Conservation (phyloP, 2,329 filamentous ascomycete genomes). For the Cephalotrichum gorgonifer region DNA sequence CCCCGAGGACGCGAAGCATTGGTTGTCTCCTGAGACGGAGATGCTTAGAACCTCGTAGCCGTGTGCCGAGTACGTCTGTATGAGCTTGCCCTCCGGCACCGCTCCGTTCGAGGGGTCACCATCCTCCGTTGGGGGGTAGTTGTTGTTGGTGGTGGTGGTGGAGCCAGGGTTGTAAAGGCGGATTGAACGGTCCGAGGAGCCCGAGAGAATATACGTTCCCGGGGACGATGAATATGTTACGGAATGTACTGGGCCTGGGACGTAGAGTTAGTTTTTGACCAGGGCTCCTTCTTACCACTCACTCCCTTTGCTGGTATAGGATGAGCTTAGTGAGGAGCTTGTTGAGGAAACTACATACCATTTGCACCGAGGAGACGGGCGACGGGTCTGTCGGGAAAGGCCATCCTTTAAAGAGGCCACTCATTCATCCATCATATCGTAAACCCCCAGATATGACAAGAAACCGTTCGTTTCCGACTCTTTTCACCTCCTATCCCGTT, state of each 20-base stretch:
- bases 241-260: slow-evolving; percentile 58
- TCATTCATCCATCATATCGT: neutral
- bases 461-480: neutral
- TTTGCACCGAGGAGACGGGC: slow-evolving; percentile 49
- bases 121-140: no score
- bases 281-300: neutral
- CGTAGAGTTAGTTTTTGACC: neutral
- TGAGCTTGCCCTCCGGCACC: slow-evolving; percentile 47
- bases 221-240: slow-evolving; percentile 63
- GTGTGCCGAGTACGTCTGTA: slow-evolving; percentile 84
- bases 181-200: slow-evolving; percentile 74
- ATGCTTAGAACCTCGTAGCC: slow-evolving; percentile 87
- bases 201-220: slow-evolving; percentile 72
- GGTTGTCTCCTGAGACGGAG: slow-evolving; percentile 64
- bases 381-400: slow-evolving; percentile 36
- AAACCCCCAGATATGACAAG: neutral
- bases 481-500: neutral
- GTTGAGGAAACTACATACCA: slow-evolving; percentile 27
- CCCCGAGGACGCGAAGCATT: slow-evolving; percentile 75
- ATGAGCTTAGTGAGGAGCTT: neutral
- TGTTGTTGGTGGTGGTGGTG: slow-evolving; percentile 24
- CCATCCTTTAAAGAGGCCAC: slow-evolving; percentile 22
- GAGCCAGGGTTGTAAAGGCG: slow-evolving; percentile 74
- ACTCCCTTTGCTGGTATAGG: neutral
- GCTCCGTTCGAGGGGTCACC: no score